A percentile compares a stretch with the other conserved stretches of the same genome.
These are phyloP conservation scores for Flammula alnicola DNA, from an alignment of 1,284 basidiomycete species.

Conservation along the genomic window DNA sequence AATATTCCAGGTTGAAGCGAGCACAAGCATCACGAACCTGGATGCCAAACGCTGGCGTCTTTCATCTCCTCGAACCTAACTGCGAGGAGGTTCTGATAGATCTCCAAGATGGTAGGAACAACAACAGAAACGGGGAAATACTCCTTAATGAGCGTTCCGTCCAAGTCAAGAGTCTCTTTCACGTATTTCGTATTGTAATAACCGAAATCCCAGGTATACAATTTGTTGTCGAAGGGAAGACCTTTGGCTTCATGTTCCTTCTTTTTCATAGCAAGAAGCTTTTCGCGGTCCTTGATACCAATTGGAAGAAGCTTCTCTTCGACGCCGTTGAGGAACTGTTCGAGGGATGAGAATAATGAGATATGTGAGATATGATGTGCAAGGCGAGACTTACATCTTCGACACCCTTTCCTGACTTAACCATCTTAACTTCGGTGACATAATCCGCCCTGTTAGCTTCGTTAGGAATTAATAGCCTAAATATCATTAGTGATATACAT, in stretches of 20 bases:
- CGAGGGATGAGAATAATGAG: not conserved
- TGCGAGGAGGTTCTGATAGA: slow-evolving; percentile 80
- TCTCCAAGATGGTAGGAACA: slow-evolving; percentile 77
- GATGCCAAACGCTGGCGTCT: slow-evolving; percentile 67
- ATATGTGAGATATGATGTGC: slow-evolving; percentile 1
- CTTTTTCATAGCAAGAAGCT: slow-evolving; percentile 72
- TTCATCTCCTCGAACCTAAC: slow-evolving; percentile 74
- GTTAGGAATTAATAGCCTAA: slow-evolving; percentile 1
- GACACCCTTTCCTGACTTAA: slow-evolving; percentile 68
- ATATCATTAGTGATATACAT: not conserved
- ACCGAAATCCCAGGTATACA: slow-evolving; percentile 73
- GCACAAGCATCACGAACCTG: slow-evolving; percentile 49
- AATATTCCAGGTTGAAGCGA: not conserved
- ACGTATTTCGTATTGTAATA: slow-evolving; percentile 76
- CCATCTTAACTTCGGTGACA: slow-evolving; percentile 84
- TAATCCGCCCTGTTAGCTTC: slow-evolving; percentile 58
- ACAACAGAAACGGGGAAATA: slow-evolving; percentile 86
- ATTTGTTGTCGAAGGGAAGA: slow-evolving; percentile 66
- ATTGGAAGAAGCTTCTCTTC: slow-evolving; percentile 75
- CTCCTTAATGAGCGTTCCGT: slow-evolving; percentile 80
- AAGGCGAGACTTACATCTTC: slow-evolving; percentile 46
- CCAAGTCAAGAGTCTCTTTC: slow-evolving; percentile 67
- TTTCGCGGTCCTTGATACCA: slow-evolving; percentile 65
- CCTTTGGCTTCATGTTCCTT: slow-evolving; percentile 66
- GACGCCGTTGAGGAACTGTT: slow-evolving; percentile 71